phyloP scores from a whole-genome alignment of 2,329 filamentous ascomycete species.

The Xenoacremonium recifei region DNA sequence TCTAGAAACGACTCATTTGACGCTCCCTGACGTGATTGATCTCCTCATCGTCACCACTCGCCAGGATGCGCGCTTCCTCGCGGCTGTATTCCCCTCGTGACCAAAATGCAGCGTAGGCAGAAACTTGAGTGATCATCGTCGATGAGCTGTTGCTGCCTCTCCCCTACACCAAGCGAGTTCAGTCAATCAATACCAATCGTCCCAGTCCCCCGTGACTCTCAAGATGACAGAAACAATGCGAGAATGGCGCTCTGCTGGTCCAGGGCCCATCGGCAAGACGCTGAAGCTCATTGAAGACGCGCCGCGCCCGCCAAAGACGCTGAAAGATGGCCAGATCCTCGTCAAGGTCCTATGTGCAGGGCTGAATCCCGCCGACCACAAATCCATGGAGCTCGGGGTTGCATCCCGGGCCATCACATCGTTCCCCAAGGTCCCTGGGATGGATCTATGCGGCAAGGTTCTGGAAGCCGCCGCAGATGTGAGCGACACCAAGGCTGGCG shows the following conservation, averaged over 20 bases:
- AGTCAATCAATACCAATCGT: no score
- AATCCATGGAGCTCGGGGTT: constrained; percentile 41
- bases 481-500: constrained; percentile 34
- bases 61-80: no score
- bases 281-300: constrained; percentile 19
- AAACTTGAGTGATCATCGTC: no score
- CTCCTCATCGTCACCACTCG: neutral
- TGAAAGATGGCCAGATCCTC: constrained; percentile 34
- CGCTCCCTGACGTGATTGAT: constrained; percentile 9
- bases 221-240: constrained; percentile 18
- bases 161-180: no score
- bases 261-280: constrained; percentile 22
- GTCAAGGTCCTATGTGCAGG: constrained; percentile 42
- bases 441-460: constrained; percentile 53
- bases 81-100: no score
- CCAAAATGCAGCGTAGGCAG: no score
- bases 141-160: no score
- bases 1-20: no score
- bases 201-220: no score
- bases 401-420: constrained; percentile 29
- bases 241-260: constrained; percentile 26
- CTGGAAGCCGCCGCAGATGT: constrained; percentile 29
- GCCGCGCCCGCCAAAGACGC: constrained; percentile 16
- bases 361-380: constrained; percentile 52
- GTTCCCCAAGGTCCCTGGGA: constrained; percentile 43